Percentiles rank a stretch among this genome's conserved stretches.
Conservation (phyloP, 352 stramenopile species). For the Phytopythium delawarense region DNA sequence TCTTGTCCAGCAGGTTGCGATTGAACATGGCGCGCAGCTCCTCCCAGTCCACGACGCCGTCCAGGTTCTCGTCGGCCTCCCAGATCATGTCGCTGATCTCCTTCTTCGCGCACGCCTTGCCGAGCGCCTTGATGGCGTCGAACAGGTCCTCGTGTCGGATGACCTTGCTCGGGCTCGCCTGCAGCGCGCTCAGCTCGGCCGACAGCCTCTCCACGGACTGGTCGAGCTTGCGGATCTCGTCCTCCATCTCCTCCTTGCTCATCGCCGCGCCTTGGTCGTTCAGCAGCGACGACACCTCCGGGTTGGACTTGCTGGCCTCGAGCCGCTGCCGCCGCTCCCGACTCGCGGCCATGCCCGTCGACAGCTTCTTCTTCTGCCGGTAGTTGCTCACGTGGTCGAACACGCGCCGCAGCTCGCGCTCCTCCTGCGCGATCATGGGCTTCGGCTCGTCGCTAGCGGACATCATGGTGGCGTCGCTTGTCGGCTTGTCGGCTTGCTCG, state of each 20-base stretch:
- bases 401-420: slow-evolving; percentile 93
- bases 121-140: slow-evolving; percentile 91
- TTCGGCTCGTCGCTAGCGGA: slow-evolving; percentile 69
- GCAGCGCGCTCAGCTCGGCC: slow-evolving; percentile 43
- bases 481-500: neutral
- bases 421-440: slow-evolving; percentile 92
- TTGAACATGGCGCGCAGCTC: slow-evolving; percentile 97
- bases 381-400: slow-evolving; percentile 94
- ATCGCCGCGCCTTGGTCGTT: slow-evolving; percentile 81
- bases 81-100: slow-evolving; percentile 98
- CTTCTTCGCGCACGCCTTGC: slow-evolving; percentile 91
- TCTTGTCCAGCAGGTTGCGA: slow-evolving; percentile 94
- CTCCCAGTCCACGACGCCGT: slow-evolving; percentile 93
- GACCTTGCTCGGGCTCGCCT: slow-evolving; percentile 53
- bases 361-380: slow-evolving; percentile 79
- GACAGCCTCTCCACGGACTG: slow-evolving; percentile 44
- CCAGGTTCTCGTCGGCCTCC: slow-evolving; percentile 97
- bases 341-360: slow-evolving; percentile 28
- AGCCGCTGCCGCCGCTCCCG: slow-evolving; percentile 61
- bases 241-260: slow-evolving; percentile 70
- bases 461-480: slow-evolving; percentile 44
- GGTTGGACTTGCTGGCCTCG: slow-evolving; percentile 57
- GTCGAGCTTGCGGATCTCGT: slow-evolving; percentile 69
- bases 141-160: slow-evolving; percentile 92
- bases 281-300: slow-evolving; percentile 65